These are phyloP conservation scores for Zoysia matrella DNA, from an alignment of 202 grass and related monocot genomes.

Conservation along the genomic window DNA sequence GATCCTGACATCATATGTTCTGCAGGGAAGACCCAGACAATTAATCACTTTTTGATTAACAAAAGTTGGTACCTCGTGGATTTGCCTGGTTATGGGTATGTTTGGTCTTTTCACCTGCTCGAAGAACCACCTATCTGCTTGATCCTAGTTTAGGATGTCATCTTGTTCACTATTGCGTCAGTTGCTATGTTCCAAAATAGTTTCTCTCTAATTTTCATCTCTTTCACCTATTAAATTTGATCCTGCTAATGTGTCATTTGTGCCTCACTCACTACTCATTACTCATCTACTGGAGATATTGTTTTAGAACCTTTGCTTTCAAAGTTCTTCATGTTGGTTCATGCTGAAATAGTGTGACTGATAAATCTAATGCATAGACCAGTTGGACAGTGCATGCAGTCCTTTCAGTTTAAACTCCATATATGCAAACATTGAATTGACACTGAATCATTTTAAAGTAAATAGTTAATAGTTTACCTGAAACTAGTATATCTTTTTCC, in stretches of 20 bases:
- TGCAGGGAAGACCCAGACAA: slow-evolving; percentile 89
- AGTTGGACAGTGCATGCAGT: neutral
- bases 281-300: neutral
- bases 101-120: slow-evolving; percentile 12
- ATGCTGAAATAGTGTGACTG: neutral
- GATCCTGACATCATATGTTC: slow-evolving; percentile 33
- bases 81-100: slow-evolving; percentile 95
- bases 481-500: neutral
- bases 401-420: slow-evolving; percentile 8
- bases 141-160: neutral
- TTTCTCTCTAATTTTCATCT: neutral
- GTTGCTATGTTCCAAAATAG: slow-evolving; percentile 9
- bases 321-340: neutral
- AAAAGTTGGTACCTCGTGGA: slow-evolving; percentile 97
- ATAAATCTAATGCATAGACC: neutral
- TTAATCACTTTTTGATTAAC: slow-evolving; percentile 97
- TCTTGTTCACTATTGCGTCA: neutral
- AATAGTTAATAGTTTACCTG: neutral
- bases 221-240: slow-evolving; percentile 5
- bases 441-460: neutral
- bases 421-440: neutral
- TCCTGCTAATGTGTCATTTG: neutral
- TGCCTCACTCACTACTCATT: neutral
- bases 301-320: neutral
- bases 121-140: neutral